phyloP scores from a whole-genome alignment of 2,329 filamentous ascomycete genomes.

The Clonostachys rhizophaga region DNA sequence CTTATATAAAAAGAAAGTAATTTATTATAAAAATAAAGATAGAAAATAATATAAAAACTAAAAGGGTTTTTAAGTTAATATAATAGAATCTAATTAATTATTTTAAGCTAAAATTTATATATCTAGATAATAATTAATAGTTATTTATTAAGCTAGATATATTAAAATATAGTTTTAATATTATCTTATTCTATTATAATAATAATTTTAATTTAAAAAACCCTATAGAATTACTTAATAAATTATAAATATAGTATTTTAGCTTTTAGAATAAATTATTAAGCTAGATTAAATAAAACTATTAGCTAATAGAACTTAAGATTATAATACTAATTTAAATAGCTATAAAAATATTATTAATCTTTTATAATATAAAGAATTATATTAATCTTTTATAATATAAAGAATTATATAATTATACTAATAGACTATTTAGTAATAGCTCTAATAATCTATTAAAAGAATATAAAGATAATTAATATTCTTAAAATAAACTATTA shows the following conservation, averaged over 20 bases:
- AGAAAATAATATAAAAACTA: not conserved
- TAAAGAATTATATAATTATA: not conserved
- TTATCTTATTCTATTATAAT: not conserved
- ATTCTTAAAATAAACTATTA: not conserved
- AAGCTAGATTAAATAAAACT: not conserved
- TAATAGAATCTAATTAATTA: not conserved
- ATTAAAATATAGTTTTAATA: not conserved
- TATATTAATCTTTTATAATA: not conserved
- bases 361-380: not conserved
- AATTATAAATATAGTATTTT: not conserved
- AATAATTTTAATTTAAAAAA: not conserved
- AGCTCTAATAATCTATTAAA: not conserved
- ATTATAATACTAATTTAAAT: not conserved
- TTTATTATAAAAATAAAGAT: not conserved
- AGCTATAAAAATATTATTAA: not conserved
- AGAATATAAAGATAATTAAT: not conserved
- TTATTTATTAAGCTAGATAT: not conserved
- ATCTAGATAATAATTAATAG: not conserved
- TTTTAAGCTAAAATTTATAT: not conserved
- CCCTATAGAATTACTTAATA: not conserved
- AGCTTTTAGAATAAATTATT: not conserved
- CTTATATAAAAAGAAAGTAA: not conserved
- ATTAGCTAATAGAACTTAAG: not conserved
- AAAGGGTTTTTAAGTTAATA: not conserved
- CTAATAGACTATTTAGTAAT: not conserved